These are phyloP conservation scores for Monosporascus sp. DNA, from an alignment of 2,329 filamentous ascomycete species.

Conservation along the genomic window DNA sequence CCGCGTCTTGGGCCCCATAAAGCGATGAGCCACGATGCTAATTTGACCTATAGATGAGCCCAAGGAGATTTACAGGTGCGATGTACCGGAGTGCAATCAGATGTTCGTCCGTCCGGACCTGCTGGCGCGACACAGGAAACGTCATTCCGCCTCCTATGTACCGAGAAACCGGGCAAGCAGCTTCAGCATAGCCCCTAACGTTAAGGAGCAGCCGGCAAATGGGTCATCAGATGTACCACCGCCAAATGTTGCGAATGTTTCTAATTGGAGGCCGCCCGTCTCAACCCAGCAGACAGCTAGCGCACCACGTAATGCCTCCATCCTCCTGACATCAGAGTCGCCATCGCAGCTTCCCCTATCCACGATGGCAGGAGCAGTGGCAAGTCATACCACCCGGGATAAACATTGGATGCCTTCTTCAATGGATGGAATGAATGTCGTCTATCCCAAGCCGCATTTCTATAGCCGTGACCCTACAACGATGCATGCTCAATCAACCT, in stretches of 20 bases:
- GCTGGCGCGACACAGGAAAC: conserved; percentile 61
- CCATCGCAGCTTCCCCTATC: conserved; percentile 22
- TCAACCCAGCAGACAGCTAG: conserved; percentile 23
- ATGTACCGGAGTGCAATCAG: conserved; percentile 68
- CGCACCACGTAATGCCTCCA: conserved; percentile 40
- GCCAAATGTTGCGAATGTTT: conserved; percentile 10
- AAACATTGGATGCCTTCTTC: conserved; percentile 28
- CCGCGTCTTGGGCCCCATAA: conserved; percentile 6
- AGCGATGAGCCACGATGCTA: conserved; percentile 1
- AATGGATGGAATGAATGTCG: conserved; percentile 28
- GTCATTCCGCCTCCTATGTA: conserved; percentile 52
- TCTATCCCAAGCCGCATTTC: conserved; percentile 33
- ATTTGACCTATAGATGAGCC: conserved; percentile 55
- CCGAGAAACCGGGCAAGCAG: conserved; percentile 46
- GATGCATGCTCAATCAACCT: conserved; percentile 26
- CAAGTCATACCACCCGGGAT: conserved; percentile 18
- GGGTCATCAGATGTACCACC: not conserved
- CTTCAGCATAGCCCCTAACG: conserved; percentile 33
- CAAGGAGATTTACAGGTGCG: conserved; percentile 73
- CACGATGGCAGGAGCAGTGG: conserved; percentile 14
- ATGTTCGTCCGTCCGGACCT: conserved; percentile 76
- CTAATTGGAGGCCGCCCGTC: conserved; percentile 5
- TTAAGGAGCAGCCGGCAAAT: conserved; percentile 9
- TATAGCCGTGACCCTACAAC: conserved; percentile 22
- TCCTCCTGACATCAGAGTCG: conserved; percentile 39